These are phyloP conservation scores for Boeremia exigua DNA, from an alignment of 2,329 filamentous ascomycete species.

Conservation along the genomic window DNA sequence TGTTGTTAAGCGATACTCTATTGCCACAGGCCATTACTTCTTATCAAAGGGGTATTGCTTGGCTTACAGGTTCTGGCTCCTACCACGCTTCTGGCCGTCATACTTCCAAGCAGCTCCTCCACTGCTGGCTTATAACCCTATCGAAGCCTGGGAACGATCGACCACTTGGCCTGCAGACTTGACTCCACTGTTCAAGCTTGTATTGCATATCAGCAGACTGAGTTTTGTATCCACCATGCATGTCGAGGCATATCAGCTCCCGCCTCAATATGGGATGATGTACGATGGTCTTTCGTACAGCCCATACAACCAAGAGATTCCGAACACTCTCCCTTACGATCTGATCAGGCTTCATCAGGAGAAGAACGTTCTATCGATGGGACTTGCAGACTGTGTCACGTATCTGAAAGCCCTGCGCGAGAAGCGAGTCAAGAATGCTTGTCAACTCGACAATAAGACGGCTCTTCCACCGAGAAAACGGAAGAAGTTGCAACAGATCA, in stretches of 20 bases:
- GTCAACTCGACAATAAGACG: constrained; percentile 22
- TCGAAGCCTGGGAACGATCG: neutral
- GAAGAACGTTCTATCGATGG: constrained; percentile 32
- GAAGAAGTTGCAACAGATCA: constrained; percentile 40
- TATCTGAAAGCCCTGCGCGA: constrained; percentile 42
- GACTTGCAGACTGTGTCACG: constrained; percentile 40
- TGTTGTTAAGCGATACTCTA: neutral
- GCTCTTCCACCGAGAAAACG: constrained; percentile 30
- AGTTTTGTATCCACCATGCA: neutral
- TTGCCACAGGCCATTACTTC: neutral
- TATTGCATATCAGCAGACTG: neutral
- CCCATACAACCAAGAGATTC: neutral
- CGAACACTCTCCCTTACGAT: neutral
- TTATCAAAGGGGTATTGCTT: constrained; percentile 7
- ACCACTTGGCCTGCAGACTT: neutral
- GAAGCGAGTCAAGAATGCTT: constrained; percentile 36
- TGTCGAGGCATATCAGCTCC: neutral
- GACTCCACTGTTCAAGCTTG: neutral
- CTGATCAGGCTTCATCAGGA: constrained; percentile 27
- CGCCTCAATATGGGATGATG: neutral
- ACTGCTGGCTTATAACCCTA: constrained; percentile 9
- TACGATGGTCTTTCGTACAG: neutral
- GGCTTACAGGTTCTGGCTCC: neutral
- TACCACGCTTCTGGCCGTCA: neutral
- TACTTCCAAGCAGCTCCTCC: neutral